Conservation (phyloP, 73 alveolate genomes). For the Urostyla sp. region DNA sequence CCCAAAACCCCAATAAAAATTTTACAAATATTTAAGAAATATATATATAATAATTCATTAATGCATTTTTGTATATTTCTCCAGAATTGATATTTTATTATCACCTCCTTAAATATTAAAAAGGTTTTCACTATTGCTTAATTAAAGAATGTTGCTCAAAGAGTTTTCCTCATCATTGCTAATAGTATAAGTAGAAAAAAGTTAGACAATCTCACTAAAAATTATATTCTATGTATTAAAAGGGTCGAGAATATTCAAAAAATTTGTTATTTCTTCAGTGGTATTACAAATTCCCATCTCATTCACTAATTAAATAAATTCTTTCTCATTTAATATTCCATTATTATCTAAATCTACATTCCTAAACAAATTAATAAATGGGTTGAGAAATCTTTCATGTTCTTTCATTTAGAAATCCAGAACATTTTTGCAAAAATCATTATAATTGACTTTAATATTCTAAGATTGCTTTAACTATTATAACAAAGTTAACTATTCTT, state of each 20-base stretch:
- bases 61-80: too few species aligned
- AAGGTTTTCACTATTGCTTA: too few species aligned
- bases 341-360: slow-evolving; percentile 82
- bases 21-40: too few species aligned
- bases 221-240: slow-evolving; percentile 94
- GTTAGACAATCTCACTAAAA: slow-evolving; percentile 93
- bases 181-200: slow-evolving; percentile 91
- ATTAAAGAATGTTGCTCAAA: too few species aligned
- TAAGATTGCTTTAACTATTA: not conserved
- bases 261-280: slow-evolving; percentile 54
- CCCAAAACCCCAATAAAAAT: too few species aligned
- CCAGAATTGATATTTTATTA: too few species aligned
- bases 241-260: slow-evolving; percentile 92
- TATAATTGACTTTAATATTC: slow-evolving; percentile 64
- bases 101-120: too few species aligned
- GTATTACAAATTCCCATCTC: slow-evolving; percentile 8
- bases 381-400: slow-evolving; percentile 86
- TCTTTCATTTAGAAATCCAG: slow-evolving; percentile 84
- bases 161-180: too few species aligned
- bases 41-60: too few species aligned
- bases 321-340: slow-evolving; percentile 82
- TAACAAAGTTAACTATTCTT: not conserved
- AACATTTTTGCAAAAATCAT: slow-evolving; percentile 68
- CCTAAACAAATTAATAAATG: slow-evolving; percentile 82
- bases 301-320: slow-evolving; percentile 38